Conservation (phyloP, 225 moss, liverwort and hornwort species). For the Marchantia polymorpha region DNA sequence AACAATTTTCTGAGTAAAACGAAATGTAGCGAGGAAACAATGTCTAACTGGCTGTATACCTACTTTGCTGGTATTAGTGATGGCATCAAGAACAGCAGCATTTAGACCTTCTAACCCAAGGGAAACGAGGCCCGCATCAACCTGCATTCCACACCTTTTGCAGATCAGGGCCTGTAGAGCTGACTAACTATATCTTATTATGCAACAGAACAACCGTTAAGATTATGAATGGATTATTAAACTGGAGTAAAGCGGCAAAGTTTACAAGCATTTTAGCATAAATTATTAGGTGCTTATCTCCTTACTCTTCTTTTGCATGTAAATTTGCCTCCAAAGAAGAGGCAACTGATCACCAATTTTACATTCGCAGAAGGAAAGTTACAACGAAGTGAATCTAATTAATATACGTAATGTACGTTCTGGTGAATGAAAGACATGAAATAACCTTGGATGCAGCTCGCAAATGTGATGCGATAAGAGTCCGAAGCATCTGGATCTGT, state of each 20-base stretch:
- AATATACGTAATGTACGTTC: not conserved
- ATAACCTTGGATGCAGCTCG: slow-evolving; percentile 69
- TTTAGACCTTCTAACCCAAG: slow-evolving; percentile 83
- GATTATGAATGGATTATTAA: no score
- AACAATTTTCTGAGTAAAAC: not conserved
- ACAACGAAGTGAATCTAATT: not conserved
- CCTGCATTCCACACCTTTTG: slow-evolving; percentile 18
- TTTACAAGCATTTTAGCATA: no score
- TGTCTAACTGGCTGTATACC: slow-evolving; percentile 7
- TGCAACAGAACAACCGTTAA: no score
- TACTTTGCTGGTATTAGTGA: slow-evolving; percentile 39
- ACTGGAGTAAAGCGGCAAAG: no score
- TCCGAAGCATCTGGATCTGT: slow-evolving; percentile 85
- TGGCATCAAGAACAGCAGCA: slow-evolving; percentile 65
- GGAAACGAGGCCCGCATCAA: slow-evolving; percentile 68
- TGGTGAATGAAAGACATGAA: not conserved
- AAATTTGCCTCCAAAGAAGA: not conserved
- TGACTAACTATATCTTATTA: not conserved
- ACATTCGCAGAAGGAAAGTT: not conserved
- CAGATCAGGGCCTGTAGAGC: not conserved
- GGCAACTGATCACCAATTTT: not conserved
- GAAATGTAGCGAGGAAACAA: not conserved
- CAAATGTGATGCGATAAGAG: slow-evolving; percentile 71
- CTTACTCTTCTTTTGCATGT: not conserved
- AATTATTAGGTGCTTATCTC: no score